Evolutionary conservation across 371 early-diverging fungal species (phyloP).

Genomic region (Mortierella sp.): DNA sequence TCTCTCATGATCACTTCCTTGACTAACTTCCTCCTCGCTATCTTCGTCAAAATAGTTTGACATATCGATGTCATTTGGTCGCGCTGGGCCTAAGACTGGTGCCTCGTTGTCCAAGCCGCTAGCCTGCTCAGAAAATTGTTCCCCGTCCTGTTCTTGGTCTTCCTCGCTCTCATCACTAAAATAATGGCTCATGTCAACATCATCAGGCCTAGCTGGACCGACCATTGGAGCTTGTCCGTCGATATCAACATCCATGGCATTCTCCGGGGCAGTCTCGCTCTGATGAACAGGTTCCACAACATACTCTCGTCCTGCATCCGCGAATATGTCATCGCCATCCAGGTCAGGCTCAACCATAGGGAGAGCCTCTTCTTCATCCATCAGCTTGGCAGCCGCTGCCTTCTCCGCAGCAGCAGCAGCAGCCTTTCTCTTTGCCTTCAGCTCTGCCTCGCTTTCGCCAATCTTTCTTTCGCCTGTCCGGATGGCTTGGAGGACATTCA

Average conservation of each 20-base stretch:
- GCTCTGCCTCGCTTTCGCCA: conserved; percentile 31
- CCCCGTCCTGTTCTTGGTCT: conserved; percentile 25
- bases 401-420: conserved; percentile 44
- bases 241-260: conserved; percentile 33
- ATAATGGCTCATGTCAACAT: conserved; percentile 51
- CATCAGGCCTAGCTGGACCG: conserved; percentile 41
- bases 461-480: conserved; percentile 59
- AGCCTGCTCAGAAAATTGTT: not conserved
- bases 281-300: conserved; percentile 55
- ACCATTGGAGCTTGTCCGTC: conserved; percentile 45
- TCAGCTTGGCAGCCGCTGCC: conserved; percentile 29
- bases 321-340: conserved; percentile 89
- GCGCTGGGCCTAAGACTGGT: conserved; percentile 46
- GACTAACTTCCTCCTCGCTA: conserved; percentile 33
- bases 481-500: conserved; percentile 70
- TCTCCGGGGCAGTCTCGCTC: conserved; percentile 6
- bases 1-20: conserved; percentile 15
- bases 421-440: conserved; percentile 58
- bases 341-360: conserved; percentile 57
- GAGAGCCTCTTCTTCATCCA: conserved; percentile 34
- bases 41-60: conserved; percentile 37
- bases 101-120: conserved; percentile 20
- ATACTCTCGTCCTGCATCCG: conserved; percentile 87
- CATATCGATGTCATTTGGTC: conserved; percentile 35
- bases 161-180: conserved; percentile 51